Evolutionary conservation across 768 basidiomycete species (phyloP).

Genomic region (Baorangia bicolor): DNA sequence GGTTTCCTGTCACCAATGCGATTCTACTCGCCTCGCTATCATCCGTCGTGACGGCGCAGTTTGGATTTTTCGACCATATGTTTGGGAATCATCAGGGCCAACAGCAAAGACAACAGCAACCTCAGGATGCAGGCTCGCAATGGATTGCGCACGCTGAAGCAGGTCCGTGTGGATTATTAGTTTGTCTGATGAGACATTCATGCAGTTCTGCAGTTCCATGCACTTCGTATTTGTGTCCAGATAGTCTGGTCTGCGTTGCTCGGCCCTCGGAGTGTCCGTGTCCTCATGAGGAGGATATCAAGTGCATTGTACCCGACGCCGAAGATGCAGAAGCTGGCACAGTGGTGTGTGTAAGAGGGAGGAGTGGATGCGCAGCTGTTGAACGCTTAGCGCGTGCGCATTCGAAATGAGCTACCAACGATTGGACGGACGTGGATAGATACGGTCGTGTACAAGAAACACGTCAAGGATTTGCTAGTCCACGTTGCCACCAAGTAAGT

Average conservation of each 20-base stretch:
- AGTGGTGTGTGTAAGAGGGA: slow-evolving; percentile 68
- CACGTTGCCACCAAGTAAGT: background rate
- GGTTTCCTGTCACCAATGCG: background rate
- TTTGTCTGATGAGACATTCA: background rate
- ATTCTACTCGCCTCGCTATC: slow-evolving; percentile 23
- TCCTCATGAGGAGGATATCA: slow-evolving; percentile 72
- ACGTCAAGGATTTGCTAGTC: background rate
- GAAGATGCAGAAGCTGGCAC: slow-evolving; percentile 52
- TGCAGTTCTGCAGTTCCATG: slow-evolving; percentile 57
- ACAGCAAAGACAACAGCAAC: slow-evolving; percentile 55
- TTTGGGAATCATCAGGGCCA: slow-evolving; percentile 52
- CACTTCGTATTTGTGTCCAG: slow-evolving; percentile 72
- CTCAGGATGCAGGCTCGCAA: slow-evolving; percentile 47
- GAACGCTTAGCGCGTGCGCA: slow-evolving; percentile 42
- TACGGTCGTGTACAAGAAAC: no score
- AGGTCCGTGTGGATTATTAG: slow-evolving; percentile 41
- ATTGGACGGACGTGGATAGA: background rate
- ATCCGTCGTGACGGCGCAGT: slow-evolving; percentile 56
- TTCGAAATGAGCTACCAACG: slow-evolving; percentile 8
- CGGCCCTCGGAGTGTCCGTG: slow-evolving; percentile 69
- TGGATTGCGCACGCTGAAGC: slow-evolving; percentile 66
- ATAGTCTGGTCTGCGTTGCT: slow-evolving; percentile 63
- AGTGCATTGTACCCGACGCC: slow-evolving; percentile 69
- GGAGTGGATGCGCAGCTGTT: slow-evolving; percentile 59
- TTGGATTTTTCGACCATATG: slow-evolving; percentile 78